Percentiles rank a stretch among this genome's conserved stretches.
phyloP scores from a whole-genome alignment of 2,329 filamentous ascomycete species.

The Botrytis fabae region DNA sequence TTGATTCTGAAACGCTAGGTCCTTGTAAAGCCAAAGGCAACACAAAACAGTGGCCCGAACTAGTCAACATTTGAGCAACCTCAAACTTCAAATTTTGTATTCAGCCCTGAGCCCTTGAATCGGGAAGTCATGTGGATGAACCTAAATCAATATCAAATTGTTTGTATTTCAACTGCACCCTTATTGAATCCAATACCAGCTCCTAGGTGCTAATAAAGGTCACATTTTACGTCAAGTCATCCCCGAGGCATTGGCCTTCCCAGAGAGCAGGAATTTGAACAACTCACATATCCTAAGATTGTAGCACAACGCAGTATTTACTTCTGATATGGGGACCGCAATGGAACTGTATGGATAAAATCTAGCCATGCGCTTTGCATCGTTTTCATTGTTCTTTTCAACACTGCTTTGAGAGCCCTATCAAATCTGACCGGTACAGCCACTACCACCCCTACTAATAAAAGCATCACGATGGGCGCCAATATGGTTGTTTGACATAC shows the following conservation, averaged over 20 bases:
- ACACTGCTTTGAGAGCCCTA: too few species aligned
- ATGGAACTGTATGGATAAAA: neutral
- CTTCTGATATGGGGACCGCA: neutral
- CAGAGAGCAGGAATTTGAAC: neutral
- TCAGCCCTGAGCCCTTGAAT: neutral
- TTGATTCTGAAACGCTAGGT: neutral
- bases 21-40: neutral
- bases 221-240: neutral
- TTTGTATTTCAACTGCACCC: neutral
- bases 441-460: too few species aligned
- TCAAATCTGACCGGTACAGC: too few species aligned
- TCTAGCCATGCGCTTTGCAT: too few species aligned
- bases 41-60: neutral
- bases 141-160: neutral
- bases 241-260: neutral
- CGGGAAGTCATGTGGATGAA: neutral
- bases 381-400: too few species aligned
- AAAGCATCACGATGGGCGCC: neutral
- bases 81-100: too few species aligned
- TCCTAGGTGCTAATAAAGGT: neutral
- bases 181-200: neutral
- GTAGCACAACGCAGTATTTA: too few species aligned
- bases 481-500: too few species aligned
- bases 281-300: neutral
- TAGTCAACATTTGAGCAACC: neutral